Percentiles rank a stretch among this genome's conserved stretches.
Evolutionary conservation across 163 green algal genomes (phyloP).

Genomic region (Prototheca cutis): DNA sequence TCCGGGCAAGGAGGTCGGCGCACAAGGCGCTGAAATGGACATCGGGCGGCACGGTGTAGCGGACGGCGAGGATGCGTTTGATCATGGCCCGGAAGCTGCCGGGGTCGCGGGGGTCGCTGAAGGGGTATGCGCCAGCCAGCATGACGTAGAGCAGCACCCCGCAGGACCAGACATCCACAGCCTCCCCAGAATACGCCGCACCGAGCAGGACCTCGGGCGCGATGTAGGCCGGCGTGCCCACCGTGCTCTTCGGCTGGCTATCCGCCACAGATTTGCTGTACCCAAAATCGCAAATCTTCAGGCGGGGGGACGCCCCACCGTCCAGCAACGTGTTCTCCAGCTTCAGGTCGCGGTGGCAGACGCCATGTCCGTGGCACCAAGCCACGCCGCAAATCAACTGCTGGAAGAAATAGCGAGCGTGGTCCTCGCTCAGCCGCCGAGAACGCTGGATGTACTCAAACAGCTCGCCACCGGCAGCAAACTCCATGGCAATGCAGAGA

Average conservation of each 20-base stretch:
- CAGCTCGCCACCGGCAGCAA: constrained; percentile 88
- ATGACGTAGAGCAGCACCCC: constrained; percentile 97
- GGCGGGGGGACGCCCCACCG: constrained; percentile 56
- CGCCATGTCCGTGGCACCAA: constrained; percentile 88
- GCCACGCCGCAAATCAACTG: constrained; percentile 81
- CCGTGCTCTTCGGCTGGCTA: constrained; percentile 92
- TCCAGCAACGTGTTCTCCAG: constrained; percentile 95
- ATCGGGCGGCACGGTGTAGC: constrained; percentile 77
- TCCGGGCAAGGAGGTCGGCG: constrained; percentile 79
- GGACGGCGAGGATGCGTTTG: constrained; percentile 86
- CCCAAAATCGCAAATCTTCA: constrained; percentile 87
- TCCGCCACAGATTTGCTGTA: constrained; percentile 57
- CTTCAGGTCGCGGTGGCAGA: constrained; percentile 86
- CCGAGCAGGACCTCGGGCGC: constrained; percentile 61
- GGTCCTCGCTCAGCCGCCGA: constrained; percentile 79
- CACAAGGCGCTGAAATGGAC: constrained; percentile 74
- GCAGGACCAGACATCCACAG: constrained; percentile 91
- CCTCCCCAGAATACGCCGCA: constrained; percentile 74
- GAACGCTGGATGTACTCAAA: constrained; percentile 81
- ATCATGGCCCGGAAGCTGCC: constrained; percentile 96
- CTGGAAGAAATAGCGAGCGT: constrained; percentile 91
- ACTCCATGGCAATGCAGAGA: constrained; percentile 96
- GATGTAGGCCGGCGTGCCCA: constrained; percentile 98
- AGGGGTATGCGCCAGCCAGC: constrained; percentile 94
- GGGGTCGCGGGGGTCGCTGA: constrained; percentile 86